Evolutionary conservation across 1,284 basidiomycete species (phyloP).

Genomic region (Sanghuangporus baumii): DNA sequence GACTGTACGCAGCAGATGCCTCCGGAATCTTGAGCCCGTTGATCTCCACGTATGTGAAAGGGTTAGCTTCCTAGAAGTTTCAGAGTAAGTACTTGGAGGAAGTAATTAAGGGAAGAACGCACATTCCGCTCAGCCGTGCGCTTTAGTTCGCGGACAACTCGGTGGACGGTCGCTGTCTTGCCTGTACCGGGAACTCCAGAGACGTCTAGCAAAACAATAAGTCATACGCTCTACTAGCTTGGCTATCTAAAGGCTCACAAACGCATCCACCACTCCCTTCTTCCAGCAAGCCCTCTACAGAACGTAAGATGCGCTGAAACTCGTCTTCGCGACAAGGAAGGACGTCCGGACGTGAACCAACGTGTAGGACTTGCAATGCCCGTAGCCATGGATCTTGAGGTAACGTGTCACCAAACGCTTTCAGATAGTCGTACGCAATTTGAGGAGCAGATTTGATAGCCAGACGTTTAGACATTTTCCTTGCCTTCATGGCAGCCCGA

Average conservation of each 20-base stretch:
- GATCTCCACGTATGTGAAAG: slow-evolving; percentile 97
- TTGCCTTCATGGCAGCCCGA: slow-evolving; percentile 47
- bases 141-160: slow-evolving; percentile 84
- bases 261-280: slow-evolving; percentile 93
- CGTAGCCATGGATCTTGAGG: slow-evolving; percentile 76
- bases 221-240: neutral
- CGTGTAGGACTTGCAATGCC: slow-evolving; percentile 87
- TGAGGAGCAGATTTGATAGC: slow-evolving; percentile 33
- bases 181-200: slow-evolving; percentile 98
- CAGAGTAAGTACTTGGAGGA: neutral
- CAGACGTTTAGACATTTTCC: slow-evolving; percentile 30
- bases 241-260: slow-evolving; percentile 54
- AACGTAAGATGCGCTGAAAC: slow-evolving; percentile 71
- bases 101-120: slow-evolving; percentile 23
- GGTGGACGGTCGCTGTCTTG: slow-evolving; percentile 97
- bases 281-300: slow-evolving; percentile 83
- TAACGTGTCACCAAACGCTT: slow-evolving; percentile 37
- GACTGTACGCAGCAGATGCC: slow-evolving; percentile 80
- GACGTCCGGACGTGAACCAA: slow-evolving; percentile 86
- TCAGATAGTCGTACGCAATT: slow-evolving; percentile 24
- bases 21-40: slow-evolving; percentile 93
- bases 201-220: slow-evolving; percentile 56
- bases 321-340: slow-evolving; percentile 90
- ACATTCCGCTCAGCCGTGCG: slow-evolving; percentile 79
- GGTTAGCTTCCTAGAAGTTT: slow-evolving; percentile 69